Conservation (phyloP, 1,284 basidiomycete genomes). For the Rhodotorula mucilaginosa region DNA sequence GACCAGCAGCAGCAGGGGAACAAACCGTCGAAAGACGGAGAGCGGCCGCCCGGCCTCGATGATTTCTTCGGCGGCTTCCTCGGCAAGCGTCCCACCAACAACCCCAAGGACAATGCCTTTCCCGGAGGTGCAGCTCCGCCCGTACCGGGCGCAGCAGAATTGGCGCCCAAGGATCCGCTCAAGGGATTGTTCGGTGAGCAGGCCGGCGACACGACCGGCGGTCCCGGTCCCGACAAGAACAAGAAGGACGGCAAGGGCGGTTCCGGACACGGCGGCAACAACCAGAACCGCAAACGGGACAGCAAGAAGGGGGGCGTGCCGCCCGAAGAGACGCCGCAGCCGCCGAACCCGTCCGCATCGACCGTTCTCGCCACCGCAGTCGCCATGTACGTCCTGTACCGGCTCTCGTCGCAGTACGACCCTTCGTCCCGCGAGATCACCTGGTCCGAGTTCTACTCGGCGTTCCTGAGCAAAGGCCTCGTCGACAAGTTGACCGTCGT, state of each 20-base stretch:
- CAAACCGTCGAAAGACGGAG: conserved; percentile 5
- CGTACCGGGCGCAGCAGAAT: conserved; percentile 23
- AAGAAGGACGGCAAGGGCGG: conserved; percentile 7
- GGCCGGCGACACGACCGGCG: conserved; percentile 21
- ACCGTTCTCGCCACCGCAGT: conserved; percentile 37
- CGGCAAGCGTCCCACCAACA: conserved; percentile 15
- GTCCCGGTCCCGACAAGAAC: conserved; percentile 14
- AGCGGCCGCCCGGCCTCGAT: conserved; percentile 34
- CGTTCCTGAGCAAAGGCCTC: conserved; percentile 70
- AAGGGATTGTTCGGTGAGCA: conserved; percentile 22
- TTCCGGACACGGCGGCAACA: background rate
- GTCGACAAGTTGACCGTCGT: conserved; percentile 93
- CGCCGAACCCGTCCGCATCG: conserved; percentile 26
- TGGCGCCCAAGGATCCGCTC: conserved; percentile 28
- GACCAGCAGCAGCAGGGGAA: background rate
- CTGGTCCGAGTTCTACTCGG: conserved; percentile 46
- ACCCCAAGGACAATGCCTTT: conserved; percentile 13
- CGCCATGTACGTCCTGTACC: conserved; percentile 42
- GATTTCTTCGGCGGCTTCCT: conserved; percentile 42
- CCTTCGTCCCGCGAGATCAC: conserved; percentile 44
- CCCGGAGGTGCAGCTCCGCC: conserved; percentile 3
- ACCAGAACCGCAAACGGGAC: conserved; percentile 1
- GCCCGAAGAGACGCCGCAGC: conserved; percentile 12
- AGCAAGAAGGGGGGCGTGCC: conserved; percentile 9
- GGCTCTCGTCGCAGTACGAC: conserved; percentile 39